Percentiles rank a stretch among this genome's conserved stretches.
Conservation (phyloP, 2,329 filamentous ascomycete species). For the Parastagonospora nodorum region DNA sequence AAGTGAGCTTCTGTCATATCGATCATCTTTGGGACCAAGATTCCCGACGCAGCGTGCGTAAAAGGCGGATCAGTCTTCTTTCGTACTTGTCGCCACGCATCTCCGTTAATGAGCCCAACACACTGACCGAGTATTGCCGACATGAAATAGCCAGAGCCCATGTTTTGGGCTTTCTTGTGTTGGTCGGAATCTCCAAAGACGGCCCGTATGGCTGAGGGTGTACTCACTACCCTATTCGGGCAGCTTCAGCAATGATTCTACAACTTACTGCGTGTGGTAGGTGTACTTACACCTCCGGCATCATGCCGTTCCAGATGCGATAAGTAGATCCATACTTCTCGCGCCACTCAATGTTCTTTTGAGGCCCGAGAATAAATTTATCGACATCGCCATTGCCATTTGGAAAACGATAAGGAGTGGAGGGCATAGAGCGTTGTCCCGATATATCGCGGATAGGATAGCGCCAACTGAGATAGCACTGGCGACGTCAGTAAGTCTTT, state of each 20-base stretch:
- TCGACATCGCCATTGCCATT: slow-evolving; percentile 38
- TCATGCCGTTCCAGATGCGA: slow-evolving; percentile 41
- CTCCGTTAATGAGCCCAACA: slow-evolving; percentile 44
- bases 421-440: slow-evolving; percentile 19
- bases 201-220: slow-evolving; percentile 23
- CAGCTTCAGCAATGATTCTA: not conserved
- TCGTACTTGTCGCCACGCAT: slow-evolving; percentile 25
- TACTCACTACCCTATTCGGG: not conserved
- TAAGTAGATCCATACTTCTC: slow-evolving; percentile 43
- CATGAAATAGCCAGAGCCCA: slow-evolving; percentile 49
- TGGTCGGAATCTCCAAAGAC: slow-evolving; percentile 52
- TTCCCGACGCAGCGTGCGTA: not conserved
- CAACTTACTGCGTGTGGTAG: too few species aligned
- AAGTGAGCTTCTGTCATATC: not conserved
- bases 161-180: slow-evolving; percentile 50
- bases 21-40: not conserved
- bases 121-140: slow-evolving; percentile 50
- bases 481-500: not conserved
- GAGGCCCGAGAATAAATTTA: slow-evolving; percentile 48
- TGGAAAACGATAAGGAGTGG: slow-evolving; percentile 13
- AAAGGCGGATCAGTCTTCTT: not conserved
- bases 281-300: slow-evolving; percentile 46
- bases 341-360: slow-evolving; percentile 42
- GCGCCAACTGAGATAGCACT: not conserved
- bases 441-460: not conserved